These are phyloP conservation scores for Meyerozyma athensensis DNA, from an alignment of 1,139 yeast species.

Conservation along the genomic window DNA sequence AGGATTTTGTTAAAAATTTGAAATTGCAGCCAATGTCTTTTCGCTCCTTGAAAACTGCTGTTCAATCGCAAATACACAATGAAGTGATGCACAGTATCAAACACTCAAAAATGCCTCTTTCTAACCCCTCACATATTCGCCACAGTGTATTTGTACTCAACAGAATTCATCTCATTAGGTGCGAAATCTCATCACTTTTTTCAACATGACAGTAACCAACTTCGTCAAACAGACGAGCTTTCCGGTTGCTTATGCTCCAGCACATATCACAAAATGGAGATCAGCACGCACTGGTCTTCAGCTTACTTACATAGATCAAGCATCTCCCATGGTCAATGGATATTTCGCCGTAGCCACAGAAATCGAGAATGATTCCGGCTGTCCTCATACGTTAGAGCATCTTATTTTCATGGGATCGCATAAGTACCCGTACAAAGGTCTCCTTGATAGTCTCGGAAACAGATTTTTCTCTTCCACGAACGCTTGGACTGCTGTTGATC, in stretches of 20 bases:
- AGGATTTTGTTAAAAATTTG: too few relatives aligned
- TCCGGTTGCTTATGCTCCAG: constrained; percentile 60
- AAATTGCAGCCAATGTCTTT: too few relatives aligned
- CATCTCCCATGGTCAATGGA: constrained; percentile 88
- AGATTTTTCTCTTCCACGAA: constrained; percentile 82
- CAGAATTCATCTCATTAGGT: not conserved
- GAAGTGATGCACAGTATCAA: too few relatives aligned
- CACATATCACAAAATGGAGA: constrained; percentile 63
- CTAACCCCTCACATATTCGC: too few relatives aligned
- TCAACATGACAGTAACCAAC: constrained; percentile 9
- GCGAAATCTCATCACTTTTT: constrained; percentile 2
- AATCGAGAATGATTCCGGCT: constrained; percentile 79
- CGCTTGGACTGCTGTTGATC: constrained; percentile 97
- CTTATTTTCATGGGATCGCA: constrained; percentile 91
- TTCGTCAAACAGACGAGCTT: constrained; percentile 48
- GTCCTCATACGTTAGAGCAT: constrained; percentile 96
- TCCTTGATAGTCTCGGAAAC: constrained; percentile 83
- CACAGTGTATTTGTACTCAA: too few relatives aligned
- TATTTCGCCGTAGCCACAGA: constrained; percentile 95
- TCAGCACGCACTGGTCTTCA: constrained; percentile 79
- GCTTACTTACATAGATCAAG: constrained; percentile 68
- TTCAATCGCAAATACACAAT: too few relatives aligned
- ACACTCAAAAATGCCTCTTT: too few relatives aligned
- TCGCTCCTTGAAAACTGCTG: too few relatives aligned
- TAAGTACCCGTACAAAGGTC: constrained; percentile 86